These are phyloP conservation scores for Alternaria gaisen DNA, from an alignment of 2,329 filamentous ascomycete genomes.

Conservation along the genomic window DNA sequence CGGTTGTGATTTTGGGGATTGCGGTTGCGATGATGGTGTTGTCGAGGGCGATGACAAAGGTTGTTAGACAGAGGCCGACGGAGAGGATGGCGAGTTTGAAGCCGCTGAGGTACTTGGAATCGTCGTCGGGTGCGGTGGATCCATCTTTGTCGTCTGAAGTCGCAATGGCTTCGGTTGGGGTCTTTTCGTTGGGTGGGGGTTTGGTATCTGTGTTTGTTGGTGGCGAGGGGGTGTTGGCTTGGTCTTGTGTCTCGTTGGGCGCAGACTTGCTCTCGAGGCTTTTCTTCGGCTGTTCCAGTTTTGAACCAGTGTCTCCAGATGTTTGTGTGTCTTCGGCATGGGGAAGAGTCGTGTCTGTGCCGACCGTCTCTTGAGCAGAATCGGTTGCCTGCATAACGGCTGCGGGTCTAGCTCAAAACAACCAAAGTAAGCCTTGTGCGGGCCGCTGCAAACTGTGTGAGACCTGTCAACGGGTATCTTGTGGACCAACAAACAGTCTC, in stretches of 20 bases:
- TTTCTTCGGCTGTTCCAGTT: conserved; percentile 1
- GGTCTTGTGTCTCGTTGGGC: neutral
- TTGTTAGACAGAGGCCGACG: no score
- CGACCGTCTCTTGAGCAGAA: neutral
- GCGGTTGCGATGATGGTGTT: conserved; percentile 51
- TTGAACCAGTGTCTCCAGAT: neutral
- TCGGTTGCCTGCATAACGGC: conserved; percentile 17
- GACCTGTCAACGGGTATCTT: conserved; percentile 2
- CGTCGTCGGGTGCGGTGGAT: no score
- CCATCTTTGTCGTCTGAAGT: no score
- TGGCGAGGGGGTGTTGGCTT: neutral
- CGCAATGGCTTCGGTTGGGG: no score
- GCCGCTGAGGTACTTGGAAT: no score
- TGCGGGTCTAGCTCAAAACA: conserved; percentile 1
- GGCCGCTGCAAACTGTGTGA: conserved; percentile 14
- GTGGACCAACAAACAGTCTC: neutral
- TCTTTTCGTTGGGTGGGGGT: neutral
- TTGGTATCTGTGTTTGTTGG: neutral
- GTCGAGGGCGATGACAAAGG: no score
- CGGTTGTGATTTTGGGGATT: conserved; percentile 53
- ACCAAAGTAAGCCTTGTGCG: conserved; percentile 14
- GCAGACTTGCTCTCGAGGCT: neutral
- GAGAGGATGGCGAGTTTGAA: no score
- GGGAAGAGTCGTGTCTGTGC: conserved; percentile 9
- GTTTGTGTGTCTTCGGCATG: neutral